Conservation (phyloP, 768 basidiomycete genomes). For the Boletus patriciae region DNA sequence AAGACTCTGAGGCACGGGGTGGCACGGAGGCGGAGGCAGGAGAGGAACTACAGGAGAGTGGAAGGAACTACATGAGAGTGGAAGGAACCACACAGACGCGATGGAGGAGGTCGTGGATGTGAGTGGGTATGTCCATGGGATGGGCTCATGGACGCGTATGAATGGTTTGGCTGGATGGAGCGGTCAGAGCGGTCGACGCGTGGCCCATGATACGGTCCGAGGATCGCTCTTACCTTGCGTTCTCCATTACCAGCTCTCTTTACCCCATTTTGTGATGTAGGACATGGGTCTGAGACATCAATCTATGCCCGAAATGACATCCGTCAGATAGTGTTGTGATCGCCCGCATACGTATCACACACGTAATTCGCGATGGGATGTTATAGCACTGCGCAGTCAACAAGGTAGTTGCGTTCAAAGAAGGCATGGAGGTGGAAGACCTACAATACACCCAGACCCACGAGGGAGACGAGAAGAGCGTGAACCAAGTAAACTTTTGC, state of each 20-base stretch:
- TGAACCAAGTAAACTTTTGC: conserved; percentile 90
- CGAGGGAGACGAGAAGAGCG: conserved; percentile 72
- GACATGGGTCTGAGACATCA: conserved; percentile 7
- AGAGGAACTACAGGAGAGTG: neutral
- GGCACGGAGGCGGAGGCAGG: neutral
- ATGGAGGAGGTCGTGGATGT: conserved; percentile 1
- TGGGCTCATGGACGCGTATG: conserved; percentile 8
- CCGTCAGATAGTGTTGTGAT: neutral
- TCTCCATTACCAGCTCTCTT: neutral
- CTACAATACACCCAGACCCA: conserved; percentile 89
- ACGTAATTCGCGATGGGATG: neutral
- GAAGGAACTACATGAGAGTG: too few relatives aligned
- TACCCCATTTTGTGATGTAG: conserved; percentile 3
- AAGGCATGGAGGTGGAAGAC: conserved; percentile 90
- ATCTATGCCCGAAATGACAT: neutral
- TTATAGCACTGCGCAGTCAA: conserved; percentile 52
- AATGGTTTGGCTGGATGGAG: conserved; percentile 15
- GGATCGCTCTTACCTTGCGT: neutral
- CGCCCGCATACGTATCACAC: neutral
- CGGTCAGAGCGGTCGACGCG: neutral
- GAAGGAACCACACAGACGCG: neutral
- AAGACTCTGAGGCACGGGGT: neutral
- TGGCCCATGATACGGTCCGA: neutral
- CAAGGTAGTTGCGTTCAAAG: conserved; percentile 95
- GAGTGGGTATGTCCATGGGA: conserved; percentile 17